Evolutionary conservation across 352 stramenopile species (phyloP).

Genomic region (Globisporangium rhizosaccharum): DNA sequence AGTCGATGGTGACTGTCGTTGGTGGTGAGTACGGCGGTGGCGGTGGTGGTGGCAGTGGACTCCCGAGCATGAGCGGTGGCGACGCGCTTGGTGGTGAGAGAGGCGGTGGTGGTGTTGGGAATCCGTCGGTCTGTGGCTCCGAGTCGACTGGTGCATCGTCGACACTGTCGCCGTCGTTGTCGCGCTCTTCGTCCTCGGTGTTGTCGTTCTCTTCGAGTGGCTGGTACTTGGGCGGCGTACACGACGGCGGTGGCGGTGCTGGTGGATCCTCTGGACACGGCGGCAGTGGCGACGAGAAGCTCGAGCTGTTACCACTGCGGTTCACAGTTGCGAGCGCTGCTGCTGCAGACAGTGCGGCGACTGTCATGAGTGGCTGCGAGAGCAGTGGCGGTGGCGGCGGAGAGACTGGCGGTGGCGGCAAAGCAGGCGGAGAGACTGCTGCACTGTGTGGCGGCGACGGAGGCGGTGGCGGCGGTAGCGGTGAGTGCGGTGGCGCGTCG

Average conservation of each 20-base stretch:
- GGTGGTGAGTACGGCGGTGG: slow-evolving; percentile 58
- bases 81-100: slow-evolving; percentile 30
- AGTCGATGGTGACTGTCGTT: slow-evolving; percentile 29
- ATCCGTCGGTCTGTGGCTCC: slow-evolving; percentile 18
- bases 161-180: slow-evolving; percentile 31
- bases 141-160: slow-evolving; percentile 24
- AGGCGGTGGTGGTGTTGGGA: slow-evolving; percentile 41
- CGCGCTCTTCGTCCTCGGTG: slow-evolving; percentile 31
- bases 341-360: not conserved
- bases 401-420: slow-evolving; percentile 4
- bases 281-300: slow-evolving; percentile 69
- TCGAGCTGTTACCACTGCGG: slow-evolving; percentile 35
- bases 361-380: not conserved
- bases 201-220: slow-evolving; percentile 47
- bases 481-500: too few species aligned
- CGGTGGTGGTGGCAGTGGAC: slow-evolving; percentile 22
- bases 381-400: slow-evolving; percentile 4
- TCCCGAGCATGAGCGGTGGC: slow-evolving; percentile 11
- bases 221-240: slow-evolving; percentile 65
- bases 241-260: slow-evolving; percentile 49
- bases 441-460: not conserved
- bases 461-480: not conserved
- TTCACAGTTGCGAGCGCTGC: not conserved
- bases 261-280: slow-evolving; percentile 67
- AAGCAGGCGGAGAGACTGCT: slow-evolving; percentile 1